These are phyloP conservation scores for Populus alba DNA, from an alignment of 345 rosid species.

Conservation along the genomic window DNA sequence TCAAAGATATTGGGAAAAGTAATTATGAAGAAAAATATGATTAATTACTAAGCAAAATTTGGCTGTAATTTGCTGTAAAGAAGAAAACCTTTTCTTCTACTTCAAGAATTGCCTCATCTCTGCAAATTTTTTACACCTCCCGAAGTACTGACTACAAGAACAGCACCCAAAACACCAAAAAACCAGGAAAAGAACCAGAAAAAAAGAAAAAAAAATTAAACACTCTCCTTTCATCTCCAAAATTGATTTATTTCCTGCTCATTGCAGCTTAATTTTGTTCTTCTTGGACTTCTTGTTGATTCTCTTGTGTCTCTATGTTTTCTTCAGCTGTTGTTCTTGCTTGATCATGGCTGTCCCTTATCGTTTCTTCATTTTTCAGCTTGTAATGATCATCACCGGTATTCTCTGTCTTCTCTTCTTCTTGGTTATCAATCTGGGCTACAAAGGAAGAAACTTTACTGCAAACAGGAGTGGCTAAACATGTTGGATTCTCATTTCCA, in stretches of 20 bases:
- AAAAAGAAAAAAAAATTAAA: neutral
- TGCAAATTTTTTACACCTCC: conserved; percentile 48
- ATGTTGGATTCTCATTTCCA: conserved; percentile 27
- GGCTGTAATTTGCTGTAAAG: conserved; percentile 2
- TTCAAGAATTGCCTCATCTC: conserved; percentile 26
- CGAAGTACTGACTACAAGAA: conserved; percentile 11
- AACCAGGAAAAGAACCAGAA: neutral
- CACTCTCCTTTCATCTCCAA: neutral
- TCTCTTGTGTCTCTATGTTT: conserved; percentile 10
- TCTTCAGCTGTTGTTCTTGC: neutral
- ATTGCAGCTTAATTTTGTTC: neutral
- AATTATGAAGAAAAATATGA: neutral
- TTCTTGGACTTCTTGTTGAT: neutral
- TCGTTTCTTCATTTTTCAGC: conserved; percentile 18
- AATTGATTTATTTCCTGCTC: neutral
- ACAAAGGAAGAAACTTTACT: conserved; percentile 37
- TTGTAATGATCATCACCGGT: conserved; percentile 43
- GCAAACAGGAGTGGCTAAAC: conserved; percentile 28
- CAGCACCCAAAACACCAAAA: conserved; percentile 16
- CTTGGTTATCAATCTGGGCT: conserved; percentile 25
- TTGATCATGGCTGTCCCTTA: conserved; percentile 6
- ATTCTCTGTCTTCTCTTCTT: conserved; percentile 19
- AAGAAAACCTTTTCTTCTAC: neutral
- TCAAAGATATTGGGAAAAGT: neutral
- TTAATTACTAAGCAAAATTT: neutral